Conservation (phyloP, 2,329 filamentous ascomycete genomes). For the Aphanoascus verrucosus region DNA sequence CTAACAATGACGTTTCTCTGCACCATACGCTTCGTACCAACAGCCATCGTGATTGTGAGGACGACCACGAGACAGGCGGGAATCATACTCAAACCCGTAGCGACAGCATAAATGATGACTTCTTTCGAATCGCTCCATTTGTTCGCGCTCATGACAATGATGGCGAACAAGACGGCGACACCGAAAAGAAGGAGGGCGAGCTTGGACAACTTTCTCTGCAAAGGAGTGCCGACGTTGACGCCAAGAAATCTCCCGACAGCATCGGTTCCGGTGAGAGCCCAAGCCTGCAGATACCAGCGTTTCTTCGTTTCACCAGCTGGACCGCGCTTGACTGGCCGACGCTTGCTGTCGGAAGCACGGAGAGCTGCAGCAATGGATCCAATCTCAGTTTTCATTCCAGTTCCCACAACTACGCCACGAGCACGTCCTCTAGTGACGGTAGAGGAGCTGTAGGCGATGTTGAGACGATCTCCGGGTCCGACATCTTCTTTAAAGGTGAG, state of each 20-base stretch:
- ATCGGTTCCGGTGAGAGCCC: slow-evolving; percentile 45
- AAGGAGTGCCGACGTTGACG: slow-evolving; percentile 57
- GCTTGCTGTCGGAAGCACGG: slow-evolving; percentile 47
- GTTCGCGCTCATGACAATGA: slow-evolving; percentile 59
- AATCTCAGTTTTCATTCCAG: slow-evolving; percentile 52
- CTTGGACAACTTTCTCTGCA: slow-evolving; percentile 58
- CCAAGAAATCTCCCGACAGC: slow-evolving; percentile 54
- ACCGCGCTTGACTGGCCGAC: slow-evolving; percentile 43
- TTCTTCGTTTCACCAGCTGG: slow-evolving; percentile 42
- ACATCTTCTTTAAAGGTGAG: slow-evolving; percentile 43
- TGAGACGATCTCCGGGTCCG: slow-evolving; percentile 50
- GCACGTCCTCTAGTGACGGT: slow-evolving; percentile 53
- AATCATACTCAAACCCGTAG: slow-evolving; percentile 51
- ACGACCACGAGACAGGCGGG: slow-evolving; percentile 54
- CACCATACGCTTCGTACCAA: slow-evolving; percentile 50
- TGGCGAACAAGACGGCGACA: slow-evolving; percentile 56
- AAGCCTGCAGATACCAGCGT: slow-evolving; percentile 44
- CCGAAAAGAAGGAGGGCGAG: slow-evolving; percentile 57
- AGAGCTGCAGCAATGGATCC: slow-evolving; percentile 55
- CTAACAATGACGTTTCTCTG: slow-evolving; percentile 48
- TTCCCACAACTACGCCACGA: slow-evolving; percentile 50
- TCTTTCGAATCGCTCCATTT: slow-evolving; percentile 44
- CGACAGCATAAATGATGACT: slow-evolving; percentile 56
- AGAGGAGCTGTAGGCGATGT: slow-evolving; percentile 52
- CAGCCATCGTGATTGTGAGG: slow-evolving; percentile 57